A percentile compares a stretch with the other conserved stretches of the same genome.
Evolutionary conservation across 2,329 filamentous ascomycete species (phyloP).

Genomic region (Knoxdaviesia proteae): DNA sequence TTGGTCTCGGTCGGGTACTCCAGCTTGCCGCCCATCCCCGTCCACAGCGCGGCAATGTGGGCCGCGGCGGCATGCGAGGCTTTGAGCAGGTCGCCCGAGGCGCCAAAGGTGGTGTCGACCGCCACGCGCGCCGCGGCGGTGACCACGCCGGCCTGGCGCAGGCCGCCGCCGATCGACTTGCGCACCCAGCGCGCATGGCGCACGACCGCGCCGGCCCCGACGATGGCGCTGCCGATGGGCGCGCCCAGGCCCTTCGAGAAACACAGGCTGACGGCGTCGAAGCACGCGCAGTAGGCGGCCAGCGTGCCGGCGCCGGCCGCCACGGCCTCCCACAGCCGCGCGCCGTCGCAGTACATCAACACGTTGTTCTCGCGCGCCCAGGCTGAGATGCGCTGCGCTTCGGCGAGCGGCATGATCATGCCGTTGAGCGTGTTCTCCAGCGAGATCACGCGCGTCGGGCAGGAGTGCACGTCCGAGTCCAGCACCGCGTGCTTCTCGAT

Average conservation of each 20-base stretch:
- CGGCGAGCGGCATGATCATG: slow-evolving; percentile 54
- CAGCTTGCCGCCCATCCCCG: slow-evolving; percentile 44
- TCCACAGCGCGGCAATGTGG: slow-evolving; percentile 50
- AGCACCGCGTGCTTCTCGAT: slow-evolving; percentile 44
- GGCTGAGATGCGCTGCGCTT: slow-evolving; percentile 45
- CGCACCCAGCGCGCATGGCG: slow-evolving; percentile 23
- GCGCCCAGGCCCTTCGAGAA: slow-evolving; percentile 71
- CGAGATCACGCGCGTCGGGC: slow-evolving; percentile 62
- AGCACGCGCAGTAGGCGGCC: slow-evolving; percentile 43
- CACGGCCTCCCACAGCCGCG: slow-evolving; percentile 64
- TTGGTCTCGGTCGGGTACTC: slow-evolving; percentile 63
- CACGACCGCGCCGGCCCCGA: slow-evolving; percentile 23
- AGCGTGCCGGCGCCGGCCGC: slow-evolving; percentile 47
- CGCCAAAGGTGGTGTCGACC: slow-evolving; percentile 27
- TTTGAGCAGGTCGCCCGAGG: slow-evolving; percentile 32
- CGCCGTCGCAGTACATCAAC: slow-evolving; percentile 59
- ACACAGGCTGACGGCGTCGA: slow-evolving; percentile 58
- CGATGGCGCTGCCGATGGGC: slow-evolving; percentile 56
- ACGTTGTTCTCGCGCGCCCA: slow-evolving; percentile 47
- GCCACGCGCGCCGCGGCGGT: slow-evolving; percentile 52
- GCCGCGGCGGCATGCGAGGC: slow-evolving; percentile 41
- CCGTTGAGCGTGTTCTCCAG: slow-evolving; percentile 76
- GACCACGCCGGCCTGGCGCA: slow-evolving; percentile 52
- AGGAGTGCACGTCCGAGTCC: slow-evolving; percentile 51
- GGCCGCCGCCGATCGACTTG: slow-evolving; percentile 55